phyloP scores from a whole-genome alignment of 2,329 filamentous ascomycete species.

The Monosporascus cannonballus region DNA sequence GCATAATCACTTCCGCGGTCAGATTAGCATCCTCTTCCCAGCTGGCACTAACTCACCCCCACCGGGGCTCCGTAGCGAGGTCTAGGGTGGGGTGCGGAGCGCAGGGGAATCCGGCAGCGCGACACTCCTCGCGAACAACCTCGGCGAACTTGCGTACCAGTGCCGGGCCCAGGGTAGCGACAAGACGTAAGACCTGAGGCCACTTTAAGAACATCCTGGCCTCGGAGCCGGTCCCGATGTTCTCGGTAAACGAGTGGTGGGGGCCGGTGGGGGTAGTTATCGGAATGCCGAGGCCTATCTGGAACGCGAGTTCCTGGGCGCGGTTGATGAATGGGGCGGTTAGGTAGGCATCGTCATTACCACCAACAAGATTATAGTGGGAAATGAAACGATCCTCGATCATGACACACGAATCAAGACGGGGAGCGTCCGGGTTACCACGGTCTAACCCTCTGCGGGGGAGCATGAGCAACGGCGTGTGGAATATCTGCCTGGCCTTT shows the following conservation, averaged over 20 bases:
- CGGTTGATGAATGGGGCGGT: conserved; percentile 34
- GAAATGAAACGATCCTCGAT: conserved; percentile 31
- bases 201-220: conserved; percentile 43
- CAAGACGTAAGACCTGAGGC: conserved; percentile 45
- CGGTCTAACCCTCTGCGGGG: conserved; percentile 18
- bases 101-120: conserved; percentile 35
- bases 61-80: conserved; percentile 44
- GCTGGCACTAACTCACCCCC: conserved; percentile 39
- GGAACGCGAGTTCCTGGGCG: conserved; percentile 35
- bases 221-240: conserved; percentile 34
- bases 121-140: conserved; percentile 41
- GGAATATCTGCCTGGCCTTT: conserved; percentile 43
- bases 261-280: conserved; percentile 43
- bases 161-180: conserved; percentile 37
- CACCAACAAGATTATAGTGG: conserved; percentile 41
- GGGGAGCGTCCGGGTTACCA: conserved; percentile 1
- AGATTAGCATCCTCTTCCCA: conserved; percentile 44
- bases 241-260: conserved; percentile 37
- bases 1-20: conserved; percentile 29
- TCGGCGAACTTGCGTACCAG: conserved; percentile 41
- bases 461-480: conserved; percentile 27
- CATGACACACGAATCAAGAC: conserved; percentile 24
- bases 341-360: conserved; percentile 30
- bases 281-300: conserved; percentile 42
- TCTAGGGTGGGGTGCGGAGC: conserved; percentile 44